A percentile compares a stretch with the other conserved stretches of the same genome.
Evolutionary conservation across 2,329 filamentous ascomycete genomes (phyloP).

Genomic region (Botrytis pseudocinerea): DNA sequence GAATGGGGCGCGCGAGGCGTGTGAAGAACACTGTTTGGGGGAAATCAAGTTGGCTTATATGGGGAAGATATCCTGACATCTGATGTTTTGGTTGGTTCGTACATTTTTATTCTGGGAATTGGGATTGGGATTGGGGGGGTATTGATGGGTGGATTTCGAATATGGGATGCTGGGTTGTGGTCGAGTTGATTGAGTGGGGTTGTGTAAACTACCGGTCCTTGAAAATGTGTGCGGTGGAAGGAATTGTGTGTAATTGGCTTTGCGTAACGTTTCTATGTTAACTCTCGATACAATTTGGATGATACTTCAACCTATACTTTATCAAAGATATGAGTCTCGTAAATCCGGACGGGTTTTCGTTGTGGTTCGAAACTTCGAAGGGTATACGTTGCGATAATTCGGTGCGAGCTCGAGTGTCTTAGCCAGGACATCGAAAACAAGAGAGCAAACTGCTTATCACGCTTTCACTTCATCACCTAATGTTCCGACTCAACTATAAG

Average conservation of each 20-base stretch:
- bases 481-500: neutral
- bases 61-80: neutral
- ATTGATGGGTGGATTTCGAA: neutral
- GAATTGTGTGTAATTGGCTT: neutral
- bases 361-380: no score
- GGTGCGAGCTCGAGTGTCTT: no score
- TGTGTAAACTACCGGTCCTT: neutral
- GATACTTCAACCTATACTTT: neutral
- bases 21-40: neutral
- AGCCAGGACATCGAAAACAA: neutral
- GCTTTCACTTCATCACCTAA: neutral
- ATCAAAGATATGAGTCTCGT: neutral
- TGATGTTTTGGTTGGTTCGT: neutral
- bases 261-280: neutral
- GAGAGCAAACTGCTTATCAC: neutral
- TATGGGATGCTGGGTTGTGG: neutral
- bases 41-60: neutral
- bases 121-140: no score
- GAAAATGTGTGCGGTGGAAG: neutral
- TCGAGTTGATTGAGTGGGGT: neutral
- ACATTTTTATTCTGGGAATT: neutral
- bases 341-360: neutral
- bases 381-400: neutral
- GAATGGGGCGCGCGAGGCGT: neutral
- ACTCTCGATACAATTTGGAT: no score